phyloP scores from a whole-genome alignment of 768 basidiomycete species.

The Rhizopogon roseolus region DNA sequence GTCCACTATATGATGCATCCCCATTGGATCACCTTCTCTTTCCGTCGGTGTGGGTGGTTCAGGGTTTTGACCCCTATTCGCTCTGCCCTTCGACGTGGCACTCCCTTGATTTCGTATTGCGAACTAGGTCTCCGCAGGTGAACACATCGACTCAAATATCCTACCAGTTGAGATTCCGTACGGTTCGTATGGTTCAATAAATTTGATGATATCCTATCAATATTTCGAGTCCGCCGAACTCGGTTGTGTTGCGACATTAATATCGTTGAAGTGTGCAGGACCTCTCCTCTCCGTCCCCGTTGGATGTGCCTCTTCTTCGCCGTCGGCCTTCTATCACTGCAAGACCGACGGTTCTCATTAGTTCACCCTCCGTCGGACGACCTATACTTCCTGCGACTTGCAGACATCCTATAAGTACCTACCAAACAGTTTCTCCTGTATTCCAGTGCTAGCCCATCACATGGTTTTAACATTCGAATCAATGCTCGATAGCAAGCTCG shows the following conservation, averaged over 20 bases:
- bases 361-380: neutral
- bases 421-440: too few relatives aligned
- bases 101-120: neutral
- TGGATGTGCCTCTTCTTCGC: neutral
- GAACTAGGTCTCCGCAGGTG: neutral
- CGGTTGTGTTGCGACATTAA: too few relatives aligned
- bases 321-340: neutral
- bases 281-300: neutral
- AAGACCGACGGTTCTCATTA: neutral
- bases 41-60: neutral
- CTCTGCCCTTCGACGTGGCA: neutral
- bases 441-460: too few relatives aligned
- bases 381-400: neutral
- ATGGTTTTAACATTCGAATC: too few relatives aligned
- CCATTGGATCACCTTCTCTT: neutral
- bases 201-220: neutral
- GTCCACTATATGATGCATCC: neutral
- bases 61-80: neutral
- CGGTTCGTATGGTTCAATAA: too few relatives aligned
- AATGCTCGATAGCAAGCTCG: too few relatives aligned
- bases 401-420: too few relatives aligned
- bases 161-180: too few relatives aligned
- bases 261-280: neutral
- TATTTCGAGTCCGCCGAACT: too few relatives aligned
- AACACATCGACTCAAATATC: neutral